Base-by-base conservation (phyloP, 2,329 filamentous ascomycete species). In the Fusarium zealandicum region DNA sequence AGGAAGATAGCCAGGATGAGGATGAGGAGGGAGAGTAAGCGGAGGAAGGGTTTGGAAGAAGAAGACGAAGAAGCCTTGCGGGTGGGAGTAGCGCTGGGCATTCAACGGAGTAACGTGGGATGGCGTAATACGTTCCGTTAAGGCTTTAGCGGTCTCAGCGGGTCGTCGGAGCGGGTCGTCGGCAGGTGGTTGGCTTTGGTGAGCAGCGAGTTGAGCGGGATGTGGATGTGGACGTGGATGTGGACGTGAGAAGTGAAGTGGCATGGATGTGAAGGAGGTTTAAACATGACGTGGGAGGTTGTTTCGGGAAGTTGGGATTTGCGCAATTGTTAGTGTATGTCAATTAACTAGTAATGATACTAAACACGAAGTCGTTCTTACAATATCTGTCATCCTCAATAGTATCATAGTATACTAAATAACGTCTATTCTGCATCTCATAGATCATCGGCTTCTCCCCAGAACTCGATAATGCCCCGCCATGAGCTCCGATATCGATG, bases 1-100 rank as follows among this genome's bases (percentile, higher is more conserved):
- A 67, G 49, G 44, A 70, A 46, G 53, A 70, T 54, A 61, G 70
- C 68, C 63, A 71, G 56, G 54, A 50, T 55, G 62, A 71, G 43
- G 42, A 66, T 20, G 38, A 70, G 48, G 44, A 69, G 33, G n/a
- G 61, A 57, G 33, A 61, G 25, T 18, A 49, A 16, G 46, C 59
- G 22, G 40, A 61, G 46, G 25, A 50, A 25, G 22, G 22, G 22
- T 25, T 8, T 54, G 28, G 43, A 37, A 30, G n/a, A n/a, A n/a
- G n/a, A n/a, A n/a, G n/a, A n/a, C n/a, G n/a, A n/a, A n/a, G 36
- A 42, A 35, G 40, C 18, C 36, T 57, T 54, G 22, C 18, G 20
- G 27, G 43, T 45, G 48, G 44, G 52, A 33, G 17, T 50, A 40
- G 39, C 32, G 48, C 55, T 37, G 57, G 49, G 45, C 52, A 62